Evolutionary conservation across 108 stramenopile species (phyloP).

Genomic region (Fistulifera pelliculosa): DNA sequence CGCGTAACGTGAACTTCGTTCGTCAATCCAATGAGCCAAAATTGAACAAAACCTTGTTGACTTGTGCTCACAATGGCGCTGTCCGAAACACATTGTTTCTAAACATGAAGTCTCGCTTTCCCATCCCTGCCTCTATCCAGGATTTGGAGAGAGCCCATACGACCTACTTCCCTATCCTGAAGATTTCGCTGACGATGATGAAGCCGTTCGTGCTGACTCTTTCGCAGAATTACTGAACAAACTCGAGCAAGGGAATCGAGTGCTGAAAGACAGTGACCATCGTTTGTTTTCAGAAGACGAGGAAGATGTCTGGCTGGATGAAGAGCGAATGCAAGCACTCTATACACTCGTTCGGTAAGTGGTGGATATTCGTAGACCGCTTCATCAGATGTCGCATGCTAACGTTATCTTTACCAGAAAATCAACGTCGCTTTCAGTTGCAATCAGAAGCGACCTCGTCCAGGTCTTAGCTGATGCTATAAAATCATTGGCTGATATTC

Average conservation of each 20-base stretch:
- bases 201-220: conserved; percentile 68
- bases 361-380: neutral
- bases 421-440: conserved; percentile 51
- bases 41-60: too few relatives aligned
- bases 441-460: conserved; percentile 43
- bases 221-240: conserved; percentile 49
- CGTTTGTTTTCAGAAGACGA: conserved; percentile 8
- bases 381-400: neutral
- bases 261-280: conserved; percentile 14
- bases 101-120: conserved; percentile 27
- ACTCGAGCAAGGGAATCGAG: conserved; percentile 56
- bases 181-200: conserved; percentile 82
- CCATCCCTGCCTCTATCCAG: conserved; percentile 71
- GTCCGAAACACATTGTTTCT: too few relatives aligned
- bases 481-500: conserved; percentile 21
- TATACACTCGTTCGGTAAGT: conserved; percentile 76
- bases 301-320: conserved; percentile 56
- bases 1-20: too few relatives aligned
- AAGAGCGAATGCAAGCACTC: conserved; percentile 61
- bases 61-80: too few relatives aligned
- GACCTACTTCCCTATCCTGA: conserved; percentile 80
- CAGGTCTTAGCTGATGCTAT: conserved; percentile 51
- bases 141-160: conserved; percentile 79
- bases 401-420: conserved; percentile 26
- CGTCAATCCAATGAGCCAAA: too few relatives aligned